These are phyloP conservation scores for Lepiota venenata DNA, from an alignment of 768 basidiomycete species.

Conservation along the genomic window DNA sequence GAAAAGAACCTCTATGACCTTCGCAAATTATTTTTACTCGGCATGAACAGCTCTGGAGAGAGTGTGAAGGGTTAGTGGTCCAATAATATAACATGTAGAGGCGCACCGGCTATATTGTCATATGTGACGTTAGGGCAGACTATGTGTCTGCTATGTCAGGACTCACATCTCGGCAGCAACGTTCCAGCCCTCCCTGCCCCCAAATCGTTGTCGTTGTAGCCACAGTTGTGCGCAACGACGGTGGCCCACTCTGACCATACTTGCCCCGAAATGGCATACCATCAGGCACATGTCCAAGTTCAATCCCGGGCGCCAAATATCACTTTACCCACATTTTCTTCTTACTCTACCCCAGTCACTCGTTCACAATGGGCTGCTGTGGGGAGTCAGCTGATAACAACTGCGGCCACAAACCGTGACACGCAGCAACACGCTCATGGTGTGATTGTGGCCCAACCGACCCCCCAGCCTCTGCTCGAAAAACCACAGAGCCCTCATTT, in stretches of 20 bases:
- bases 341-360: conserved; percentile 5
- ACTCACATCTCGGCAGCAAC: too few relatives aligned
- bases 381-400: conserved; percentile 38
- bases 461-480: conserved; percentile 33
- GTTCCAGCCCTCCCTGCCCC: too few relatives aligned
- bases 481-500: conserved; percentile 26
- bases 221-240: not conserved
- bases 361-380: conserved; percentile 62
- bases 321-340: conserved; percentile 5
- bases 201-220: too few relatives aligned
- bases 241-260: not conserved
- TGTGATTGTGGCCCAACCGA: conserved; percentile 50
- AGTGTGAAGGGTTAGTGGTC: not conserved
- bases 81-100: too few relatives aligned
- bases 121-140: not conserved
- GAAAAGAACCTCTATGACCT: not conserved
- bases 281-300: conserved; percentile 21
- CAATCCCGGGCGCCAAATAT: not conserved
- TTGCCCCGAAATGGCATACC: conserved; percentile 19
- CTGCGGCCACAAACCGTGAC: conserved; percentile 22
- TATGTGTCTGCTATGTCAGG: not conserved
- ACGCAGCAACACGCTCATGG: conserved; percentile 20
- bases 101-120: too few relatives aligned
- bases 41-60: too few relatives aligned
- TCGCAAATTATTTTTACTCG: too few relatives aligned